Evolutionary conservation across 495 filamentous ascomycete species (phyloP), one percentile per base, ranked within the genome.

Genomic region (Tetracladium marchalianum): DNA sequence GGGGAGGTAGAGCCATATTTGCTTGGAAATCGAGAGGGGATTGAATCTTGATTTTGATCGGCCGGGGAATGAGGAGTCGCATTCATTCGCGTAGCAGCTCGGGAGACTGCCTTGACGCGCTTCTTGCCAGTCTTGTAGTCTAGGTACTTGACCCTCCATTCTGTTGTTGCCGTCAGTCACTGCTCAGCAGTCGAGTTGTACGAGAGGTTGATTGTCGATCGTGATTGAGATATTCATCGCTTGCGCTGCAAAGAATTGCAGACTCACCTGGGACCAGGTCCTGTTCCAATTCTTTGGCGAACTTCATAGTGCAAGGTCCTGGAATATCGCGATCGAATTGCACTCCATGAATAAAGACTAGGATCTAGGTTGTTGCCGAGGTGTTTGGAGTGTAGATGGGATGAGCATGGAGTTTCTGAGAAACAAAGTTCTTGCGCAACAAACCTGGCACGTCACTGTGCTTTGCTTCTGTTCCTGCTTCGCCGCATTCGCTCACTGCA

Each of bases 101-200:
- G 75, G n/a, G 74, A 62, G 41, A 93, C 74, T 27, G 79, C 77
- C 62, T 92, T 95, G 62, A 95, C 70, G 61, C 86, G 83, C 67
- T 95, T 94, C 64, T 95, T 95, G 24, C 85, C 89, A 38, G 79
- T 82, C 73, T 88, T 93, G 70, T 95, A 95, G 66, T 95, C 79
- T 47, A 95, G 72, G 65, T 95, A 95, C 63, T 94, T 93, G 52
- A 76, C 78, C 53, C 83, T 77, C 89, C 89, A 95, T 74, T 95
- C 89, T 69, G 49, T 17, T 42, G 43, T 1, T 39, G n/a, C 19
- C 7, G 36, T 42, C 31, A 39, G 19, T 46, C 41, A 51, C 19
- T 44, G 31, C 39, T 7, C 22, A 27, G 22, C 3, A 27, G 22
- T 22, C 31, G 17, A 33, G 35, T 36, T 42, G 8, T 34, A 27